Percentiles rank a stretch among this genome's conserved stretches.
Evolutionary conservation across 371 early-diverging fungal genomes (phyloP).

Genomic region (Thermomucor indicae-seudaticae): DNA sequence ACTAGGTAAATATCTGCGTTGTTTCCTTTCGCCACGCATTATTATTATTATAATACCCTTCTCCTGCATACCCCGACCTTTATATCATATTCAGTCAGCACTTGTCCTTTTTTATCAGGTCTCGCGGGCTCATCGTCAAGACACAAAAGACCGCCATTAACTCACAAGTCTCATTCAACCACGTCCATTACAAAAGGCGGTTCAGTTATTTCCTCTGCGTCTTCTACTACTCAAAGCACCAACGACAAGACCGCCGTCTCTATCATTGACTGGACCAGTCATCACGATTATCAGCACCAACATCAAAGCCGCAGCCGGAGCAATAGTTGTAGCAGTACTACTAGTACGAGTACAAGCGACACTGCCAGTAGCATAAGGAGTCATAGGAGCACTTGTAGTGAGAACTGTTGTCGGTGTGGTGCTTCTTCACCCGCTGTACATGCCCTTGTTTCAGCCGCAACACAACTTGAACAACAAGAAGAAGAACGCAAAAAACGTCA

Average conservation of each 20-base stretch:
- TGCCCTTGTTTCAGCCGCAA: slow-evolving; percentile 13
- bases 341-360: no score
- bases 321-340: background rate
- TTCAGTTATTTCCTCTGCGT: slow-evolving; percentile 16
- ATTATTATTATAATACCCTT: background rate
- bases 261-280: slow-evolving; percentile 1
- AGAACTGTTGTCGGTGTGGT: no score
- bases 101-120: background rate
- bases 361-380: no score
- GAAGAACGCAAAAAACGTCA: slow-evolving; percentile 3
- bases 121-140: background rate
- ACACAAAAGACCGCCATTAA: slow-evolving; percentile 8
- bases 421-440: slow-evolving; percentile 14
- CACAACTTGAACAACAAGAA: slow-evolving; percentile 3
- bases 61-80: background rate
- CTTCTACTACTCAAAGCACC: background rate
- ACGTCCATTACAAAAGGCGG: slow-evolving; percentile 21
- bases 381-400: no score
- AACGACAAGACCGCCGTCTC: background rate
- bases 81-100: background rate
- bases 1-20: slow-evolving; percentile 8
- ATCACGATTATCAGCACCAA: background rate
- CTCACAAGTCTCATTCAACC: slow-evolving; percentile 22
- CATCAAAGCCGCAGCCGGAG: background rate
- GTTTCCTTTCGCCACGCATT: background rate